Base-by-base conservation (phyloP, 2,329 filamentous ascomycete species). In the Claviceps sorghi region DNA sequence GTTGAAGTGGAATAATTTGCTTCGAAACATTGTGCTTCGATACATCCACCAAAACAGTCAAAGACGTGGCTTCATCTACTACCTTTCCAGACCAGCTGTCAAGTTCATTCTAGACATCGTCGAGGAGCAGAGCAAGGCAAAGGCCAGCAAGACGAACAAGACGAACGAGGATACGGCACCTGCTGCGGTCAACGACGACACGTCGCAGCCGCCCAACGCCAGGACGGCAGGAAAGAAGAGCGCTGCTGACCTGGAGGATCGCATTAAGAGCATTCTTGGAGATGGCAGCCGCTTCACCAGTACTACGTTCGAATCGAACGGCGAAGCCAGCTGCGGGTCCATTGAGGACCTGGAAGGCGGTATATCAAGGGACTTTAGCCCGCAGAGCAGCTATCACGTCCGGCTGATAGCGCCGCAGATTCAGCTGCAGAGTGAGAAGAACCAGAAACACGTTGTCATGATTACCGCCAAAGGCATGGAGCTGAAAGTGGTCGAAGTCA, bases 101-200 rank as follows among this genome's bases (percentile, higher is more conserved):
- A 98, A 97, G 63, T 98, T 98, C 65, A 97, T 98, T 53, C 74
- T 97, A 10, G 93, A 98, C 66, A 95, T 98, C 59, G 87, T 98
- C 2, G 90, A 97, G 52, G 93, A 98, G 64, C 90, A 96, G 66
- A 80, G 80, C 58, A 93, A 86, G 65, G 79, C 81, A 21, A 86
- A 86, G 62, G 54, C 59, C 17, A 61, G 58, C 30, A 62, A 67
- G 38, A 61, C 64, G 1, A 58, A 57, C 2, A 65, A 60, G 52
- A 36, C 29, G 29, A 34, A 9, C 45, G n/a, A 19, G 52, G 56
- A 26, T 21, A 41, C 21, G 17, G 41, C 32, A 22, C 21, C 60
- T 8, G 60, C 60, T 38, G 62, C 67, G 8, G 57, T 59, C 2
- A 58, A 60, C n/a, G 60, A 60, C n/a, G 58, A 59, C 3, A 58